Conservation (phyloP, 805 yeast genomes). For the Pichia cephalocereana region DNA sequence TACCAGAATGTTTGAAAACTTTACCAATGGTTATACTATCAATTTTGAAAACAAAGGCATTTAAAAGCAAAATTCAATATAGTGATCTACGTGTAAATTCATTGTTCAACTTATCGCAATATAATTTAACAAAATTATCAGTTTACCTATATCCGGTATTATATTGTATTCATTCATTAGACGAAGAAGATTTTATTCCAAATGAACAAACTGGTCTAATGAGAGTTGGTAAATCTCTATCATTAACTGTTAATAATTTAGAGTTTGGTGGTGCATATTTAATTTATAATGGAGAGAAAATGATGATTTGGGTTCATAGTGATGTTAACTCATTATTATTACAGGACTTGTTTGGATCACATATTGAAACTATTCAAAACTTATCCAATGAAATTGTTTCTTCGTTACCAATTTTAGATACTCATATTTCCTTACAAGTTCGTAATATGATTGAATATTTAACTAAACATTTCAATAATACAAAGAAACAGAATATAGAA, state of each 20-base stretch:
- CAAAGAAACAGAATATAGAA: conserved; percentile 40
- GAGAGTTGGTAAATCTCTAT: conserved; percentile 40
- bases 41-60: conserved; percentile 58
- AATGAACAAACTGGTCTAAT: conserved; percentile 34
- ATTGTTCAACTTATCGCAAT: conserved; percentile 39
- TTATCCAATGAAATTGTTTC: conserved; percentile 35
- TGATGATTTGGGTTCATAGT: conserved; percentile 60
- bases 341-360: conserved; percentile 63
- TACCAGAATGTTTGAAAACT: conserved; percentile 74
- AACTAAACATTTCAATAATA: conserved; percentile 29
- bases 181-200: conserved; percentile 45
- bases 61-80: conserved; percentile 40
- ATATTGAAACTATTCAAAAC: conserved; percentile 34
- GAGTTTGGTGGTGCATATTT: conserved; percentile 71
- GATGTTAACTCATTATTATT: conserved; percentile 58
- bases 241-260: conserved; percentile 33
- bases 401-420: conserved; percentile 61
- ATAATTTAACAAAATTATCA: conserved; percentile 48
- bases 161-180: conserved; percentile 58
- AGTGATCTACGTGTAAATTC: conserved; percentile 61
- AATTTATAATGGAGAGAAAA: conserved; percentile 55
- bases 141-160: conserved; percentile 74
- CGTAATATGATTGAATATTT: conserved; percentile 53
- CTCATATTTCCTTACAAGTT: conserved; percentile 61
- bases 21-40: conserved; percentile 60